phyloP scores from a whole-genome alignment of 208 protist species.

The Leishmania braziliensis region DNA sequence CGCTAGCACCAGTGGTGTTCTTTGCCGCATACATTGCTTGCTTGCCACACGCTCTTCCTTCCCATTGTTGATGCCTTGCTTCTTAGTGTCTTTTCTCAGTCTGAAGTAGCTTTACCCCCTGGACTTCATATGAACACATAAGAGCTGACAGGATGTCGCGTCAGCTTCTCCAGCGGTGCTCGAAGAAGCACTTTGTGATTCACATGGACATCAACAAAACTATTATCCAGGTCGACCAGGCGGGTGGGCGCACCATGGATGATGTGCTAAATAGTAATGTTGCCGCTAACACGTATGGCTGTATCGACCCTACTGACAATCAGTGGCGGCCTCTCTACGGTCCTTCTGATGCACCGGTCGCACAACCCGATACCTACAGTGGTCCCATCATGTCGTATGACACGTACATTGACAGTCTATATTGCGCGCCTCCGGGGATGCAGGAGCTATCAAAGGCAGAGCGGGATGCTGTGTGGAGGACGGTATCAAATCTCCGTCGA shows the following conservation, averaged over 20 bases:
- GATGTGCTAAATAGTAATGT: slow-evolving; percentile 90
- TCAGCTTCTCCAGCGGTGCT: slow-evolving; percentile 53
- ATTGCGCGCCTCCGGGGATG: slow-evolving; percentile 75
- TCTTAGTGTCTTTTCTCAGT: neutral
- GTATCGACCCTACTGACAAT: slow-evolving; percentile 29
- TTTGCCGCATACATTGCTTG: neutral
- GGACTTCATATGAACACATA: neutral
- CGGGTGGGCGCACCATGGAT: slow-evolving; percentile 73
- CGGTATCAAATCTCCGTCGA: slow-evolving; percentile 52
- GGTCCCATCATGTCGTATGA: slow-evolving; percentile 59
- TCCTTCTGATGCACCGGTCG: slow-evolving; percentile 30
- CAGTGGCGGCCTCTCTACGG: slow-evolving; percentile 57
- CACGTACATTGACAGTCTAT: slow-evolving; percentile 61
- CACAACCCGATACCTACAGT: neutral
- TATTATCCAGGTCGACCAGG: slow-evolving; percentile 84
- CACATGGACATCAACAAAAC: slow-evolving; percentile 93
- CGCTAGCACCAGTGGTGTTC: neutral
- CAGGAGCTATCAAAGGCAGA: slow-evolving; percentile 54
- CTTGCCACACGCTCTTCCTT: neutral
- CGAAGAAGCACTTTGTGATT: slow-evolving; percentile 71
- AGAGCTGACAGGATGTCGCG: slow-evolving; percentile 45
- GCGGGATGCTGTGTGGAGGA: slow-evolving; percentile 61
- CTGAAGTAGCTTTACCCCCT: neutral
- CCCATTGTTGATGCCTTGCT: neutral
- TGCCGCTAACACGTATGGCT: slow-evolving; percentile 78